Conservation (phyloP, 2,329 filamentous ascomycete genomes). For the Byssothecium circinans region DNA sequence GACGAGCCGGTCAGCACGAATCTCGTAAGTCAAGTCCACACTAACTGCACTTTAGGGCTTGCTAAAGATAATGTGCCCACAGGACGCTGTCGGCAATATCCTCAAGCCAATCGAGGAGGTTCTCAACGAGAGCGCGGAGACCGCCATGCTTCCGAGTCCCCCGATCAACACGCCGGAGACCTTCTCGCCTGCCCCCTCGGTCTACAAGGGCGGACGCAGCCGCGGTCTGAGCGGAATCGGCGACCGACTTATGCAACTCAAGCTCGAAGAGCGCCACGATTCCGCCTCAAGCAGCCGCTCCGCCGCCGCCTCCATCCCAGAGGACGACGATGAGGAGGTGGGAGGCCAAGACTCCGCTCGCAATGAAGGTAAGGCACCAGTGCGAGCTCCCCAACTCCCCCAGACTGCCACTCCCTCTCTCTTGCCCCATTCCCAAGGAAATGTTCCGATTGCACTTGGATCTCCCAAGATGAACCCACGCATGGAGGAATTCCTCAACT, state of each 20-base stretch:
- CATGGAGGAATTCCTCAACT: constrained; percentile 33
- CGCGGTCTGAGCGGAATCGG: constrained; percentile 76
- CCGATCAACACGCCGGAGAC: constrained; percentile 34
- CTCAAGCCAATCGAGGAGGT: constrained; percentile 33
- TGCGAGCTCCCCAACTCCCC: background rate
- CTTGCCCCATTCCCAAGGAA: constrained; percentile 8
- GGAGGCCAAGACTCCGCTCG: background rate
- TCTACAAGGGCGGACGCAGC: constrained; percentile 20
- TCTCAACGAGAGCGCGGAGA: constrained; percentile 35
- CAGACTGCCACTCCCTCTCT: background rate
- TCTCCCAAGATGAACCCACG: constrained; percentile 29
- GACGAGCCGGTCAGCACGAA: constrained; percentile 23
- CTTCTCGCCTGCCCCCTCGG: constrained; percentile 32
- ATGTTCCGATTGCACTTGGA: constrained; percentile 31
- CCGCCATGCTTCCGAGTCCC: constrained; percentile 32
- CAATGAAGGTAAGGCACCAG: constrained; percentile 1
- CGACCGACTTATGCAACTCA: constrained; percentile 78
- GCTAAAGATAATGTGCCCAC: background rate
- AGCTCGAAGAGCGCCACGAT: constrained; percentile 23
- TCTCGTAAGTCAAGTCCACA: constrained; percentile 10
- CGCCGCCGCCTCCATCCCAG: constrained; percentile 15
- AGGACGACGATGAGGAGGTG: constrained; percentile 19
- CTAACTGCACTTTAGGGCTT: too few species aligned
- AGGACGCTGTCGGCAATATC: constrained; percentile 26
- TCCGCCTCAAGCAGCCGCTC: constrained; percentile 24